A percentile compares a stretch with the other conserved stretches of the same genome.
These are phyloP conservation scores for Aspergillus aculeatinus DNA, from an alignment of 2,329 filamentous ascomycete genomes.

Conservation along the genomic window DNA sequence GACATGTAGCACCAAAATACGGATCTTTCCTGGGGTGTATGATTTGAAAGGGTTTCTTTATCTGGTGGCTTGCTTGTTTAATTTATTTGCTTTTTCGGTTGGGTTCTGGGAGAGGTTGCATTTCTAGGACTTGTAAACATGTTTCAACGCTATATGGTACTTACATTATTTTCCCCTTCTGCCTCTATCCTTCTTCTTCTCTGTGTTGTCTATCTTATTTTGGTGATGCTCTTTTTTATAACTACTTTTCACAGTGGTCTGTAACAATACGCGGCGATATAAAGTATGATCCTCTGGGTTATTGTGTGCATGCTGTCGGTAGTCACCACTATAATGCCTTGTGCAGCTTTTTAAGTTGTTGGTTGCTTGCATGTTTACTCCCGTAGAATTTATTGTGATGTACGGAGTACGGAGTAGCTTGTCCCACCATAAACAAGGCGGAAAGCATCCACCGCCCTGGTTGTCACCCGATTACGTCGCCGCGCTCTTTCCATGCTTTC, in stretches of 20 bases:
- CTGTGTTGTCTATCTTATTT: constrained; percentile 24
- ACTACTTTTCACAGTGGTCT: constrained; percentile 25
- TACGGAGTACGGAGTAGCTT: too few species aligned
- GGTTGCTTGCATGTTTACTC: too few species aligned
- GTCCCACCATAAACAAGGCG: background rate
- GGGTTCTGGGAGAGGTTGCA: constrained; percentile 28
- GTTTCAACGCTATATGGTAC: constrained; percentile 23
- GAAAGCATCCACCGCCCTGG: constrained; percentile 1
- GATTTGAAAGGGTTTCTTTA: constrained; percentile 20
- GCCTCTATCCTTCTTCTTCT: constrained; percentile 20
- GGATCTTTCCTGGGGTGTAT: constrained; percentile 23
- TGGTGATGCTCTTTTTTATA: constrained; percentile 20
- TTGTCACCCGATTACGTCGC: constrained; percentile 18
- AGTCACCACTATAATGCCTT: constrained; percentile 8
- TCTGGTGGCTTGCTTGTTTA: constrained; percentile 20
- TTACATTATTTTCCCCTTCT: constrained; percentile 10
- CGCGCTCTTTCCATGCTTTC: constrained; percentile 6
- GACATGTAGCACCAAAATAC: constrained; percentile 22
- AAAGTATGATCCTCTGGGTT: constrained; percentile 26
- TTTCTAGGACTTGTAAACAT: constrained; percentile 27
- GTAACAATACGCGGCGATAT: constrained; percentile 38
- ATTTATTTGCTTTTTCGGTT: constrained; percentile 22
- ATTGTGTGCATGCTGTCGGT: constrained; percentile 13
- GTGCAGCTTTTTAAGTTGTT: background rate
- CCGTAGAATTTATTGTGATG: too few species aligned